Evolutionary conservation across 2,329 filamentous ascomycete species (phyloP).

Genomic region (Chrysoporthe austroafricana): DNA sequence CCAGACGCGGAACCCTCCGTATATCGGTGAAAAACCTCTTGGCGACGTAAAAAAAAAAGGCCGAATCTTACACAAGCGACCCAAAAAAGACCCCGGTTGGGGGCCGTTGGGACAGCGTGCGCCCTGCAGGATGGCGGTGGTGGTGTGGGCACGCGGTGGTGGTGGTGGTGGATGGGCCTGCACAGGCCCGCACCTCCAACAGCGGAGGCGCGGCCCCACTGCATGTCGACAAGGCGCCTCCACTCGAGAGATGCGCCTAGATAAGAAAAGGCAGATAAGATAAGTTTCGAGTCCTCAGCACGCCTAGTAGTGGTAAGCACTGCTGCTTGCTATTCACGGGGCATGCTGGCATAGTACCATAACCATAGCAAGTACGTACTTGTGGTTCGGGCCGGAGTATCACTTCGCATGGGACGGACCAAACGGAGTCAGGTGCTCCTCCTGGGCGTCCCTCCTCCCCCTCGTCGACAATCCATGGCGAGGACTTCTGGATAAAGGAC

Average conservation of each 20-base stretch:
- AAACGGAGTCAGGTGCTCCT: no score
- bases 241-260: background rate
- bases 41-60: background rate
- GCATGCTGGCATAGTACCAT: background rate
- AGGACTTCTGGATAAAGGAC: background rate
- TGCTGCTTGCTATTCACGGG: background rate
- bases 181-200: conserved; percentile 5
- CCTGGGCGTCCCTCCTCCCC: background rate
- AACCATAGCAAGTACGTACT: no score
- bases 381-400: no score
- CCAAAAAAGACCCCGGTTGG: background rate
- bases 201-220: background rate
- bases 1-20: background rate
- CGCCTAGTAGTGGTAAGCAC: background rate
- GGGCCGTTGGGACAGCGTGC: background rate
- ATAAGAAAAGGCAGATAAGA: background rate
- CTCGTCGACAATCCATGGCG: background rate
- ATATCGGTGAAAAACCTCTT: conserved; percentile 1
- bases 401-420: no score
- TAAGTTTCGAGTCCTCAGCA: background rate
- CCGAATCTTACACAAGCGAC: conserved; percentile 2
- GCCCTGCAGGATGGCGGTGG: background rate
- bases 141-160: no score
- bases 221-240: background rate
- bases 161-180: background rate